Base-by-base conservation (phyloP, 148 eudicot genomes). In the Fagopyrum homotropicum region DNA sequence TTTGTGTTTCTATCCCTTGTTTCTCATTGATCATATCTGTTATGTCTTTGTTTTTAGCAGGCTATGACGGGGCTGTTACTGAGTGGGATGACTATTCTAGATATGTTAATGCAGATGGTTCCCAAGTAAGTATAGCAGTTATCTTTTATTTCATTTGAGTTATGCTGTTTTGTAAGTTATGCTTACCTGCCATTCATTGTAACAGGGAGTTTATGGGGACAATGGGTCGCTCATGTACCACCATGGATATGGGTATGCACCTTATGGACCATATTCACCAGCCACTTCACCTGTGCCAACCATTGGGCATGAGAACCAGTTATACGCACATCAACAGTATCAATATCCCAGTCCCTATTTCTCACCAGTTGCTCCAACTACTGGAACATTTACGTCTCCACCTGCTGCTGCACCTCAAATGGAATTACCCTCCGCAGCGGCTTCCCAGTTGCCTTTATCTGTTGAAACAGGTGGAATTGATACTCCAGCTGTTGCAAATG, bases 201-300 rank as follows among this genome's bases (percentile, higher is more conserved):
- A 68, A 0, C 77, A 89, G 90, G 93, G 86, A 52, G 88, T 81
- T 64, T 89, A 81, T 74, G 93, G 89, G 48, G 90, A 89, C 71
- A 81, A 79, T 60, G 84, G 84, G 47, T 79, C 90, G 9, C 71
- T 84, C 44, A 73, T 89, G 86, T 89, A 89, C 78, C 87, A 81
- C 74, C 84, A 75, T 66, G 89, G 89, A 2, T 87, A 76, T 82
- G 86, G 89, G 30, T 89, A 87, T 86, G 80, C 89, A 17, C 84
- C 93, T 10, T 89, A 89, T 79, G 81, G 76, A 2, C 83, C 93
- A 11, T 89, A 89, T 76, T 79, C 91, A 8, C 89, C 93, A 45
- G 84, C 89, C 49, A 77, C 79, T 63, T 79, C 93, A 2, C 88
- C 93, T 14, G 85, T 85, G 69, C 90, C 93, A 17, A 75, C 89